Percentiles rank a stretch among this genome's conserved stretches.
Conservation (phyloP, 805 yeast species). For the Hanseniaspora valbyensis region DNA sequence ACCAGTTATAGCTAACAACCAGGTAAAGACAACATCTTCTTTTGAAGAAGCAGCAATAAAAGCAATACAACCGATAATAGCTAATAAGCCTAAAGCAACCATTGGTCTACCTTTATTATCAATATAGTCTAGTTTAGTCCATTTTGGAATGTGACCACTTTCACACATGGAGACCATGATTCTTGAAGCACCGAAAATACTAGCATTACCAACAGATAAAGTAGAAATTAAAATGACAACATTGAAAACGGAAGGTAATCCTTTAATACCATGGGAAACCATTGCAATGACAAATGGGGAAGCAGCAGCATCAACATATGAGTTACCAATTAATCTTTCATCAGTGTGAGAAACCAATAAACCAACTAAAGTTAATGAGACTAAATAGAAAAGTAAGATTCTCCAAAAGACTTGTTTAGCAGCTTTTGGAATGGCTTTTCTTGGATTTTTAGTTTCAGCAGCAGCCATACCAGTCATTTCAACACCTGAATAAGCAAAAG, state of each 20-base stretch:
- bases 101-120: constrained; percentile 62
- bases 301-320: constrained; percentile 50
- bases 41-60: constrained; percentile 45
- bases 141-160: constrained; percentile 48
- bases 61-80: constrained; percentile 46
- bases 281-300: constrained; percentile 78
- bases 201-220: constrained; percentile 60
- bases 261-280: constrained; percentile 49
- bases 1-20: constrained; percentile 56
- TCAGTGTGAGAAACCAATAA: constrained; percentile 39
- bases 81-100: constrained; percentile 41
- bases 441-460: constrained; percentile 39
- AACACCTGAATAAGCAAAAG: constrained; percentile 45
- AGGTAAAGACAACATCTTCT: constrained; percentile 46
- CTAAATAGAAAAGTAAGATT: constrained; percentile 39
- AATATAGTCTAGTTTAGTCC: constrained; percentile 42
- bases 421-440: constrained; percentile 40
- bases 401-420: constrained; percentile 50
- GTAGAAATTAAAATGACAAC: constrained; percentile 58
- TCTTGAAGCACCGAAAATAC: constrained; percentile 60
- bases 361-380: constrained; percentile 36
- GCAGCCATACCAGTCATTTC: constrained; percentile 44
- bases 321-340: constrained; percentile 36
- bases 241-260: constrained; percentile 54
- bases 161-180: constrained; percentile 52